Evolutionary conservation across 2,329 filamentous ascomycete genomes (phyloP), one percentile per base, ranked within the genome.

Genomic region (Colletotrichum simmondsii): DNA sequence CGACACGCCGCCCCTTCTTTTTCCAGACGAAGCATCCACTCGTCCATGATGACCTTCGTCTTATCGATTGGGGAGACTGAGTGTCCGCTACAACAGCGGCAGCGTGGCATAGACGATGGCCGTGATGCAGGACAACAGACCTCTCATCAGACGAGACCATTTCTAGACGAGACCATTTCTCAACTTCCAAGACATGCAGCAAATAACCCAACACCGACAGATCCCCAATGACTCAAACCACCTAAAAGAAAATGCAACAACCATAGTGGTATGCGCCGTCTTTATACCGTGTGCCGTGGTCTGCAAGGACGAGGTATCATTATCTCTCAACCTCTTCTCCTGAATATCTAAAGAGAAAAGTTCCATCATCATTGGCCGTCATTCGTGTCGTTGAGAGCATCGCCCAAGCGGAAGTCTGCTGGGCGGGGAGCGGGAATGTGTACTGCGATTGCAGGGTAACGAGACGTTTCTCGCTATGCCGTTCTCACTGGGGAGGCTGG

Each of bases 401-500:
- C 58, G 71, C 56, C 67, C 56, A 65, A 26, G 62, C 66, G 65
- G 60, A 22, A 61, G 66, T 42, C 61, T 71, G 66, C 32, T 24
- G 67, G 56, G 67, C 66, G 66, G 60, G 60, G 37, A 60, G 71
- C 66, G 60, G 66, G 60, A 30, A 52, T 57, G 16, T 60, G 66
- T 61, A 70, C 66, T 70, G 71, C 71, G 56, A 65, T 37, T 73
- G 66, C 71, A 71, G 61, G 32, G 26, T 57, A 65, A 71, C 49
- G 68, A 71, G 68, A 37, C 26, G 58, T 63, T 49, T 72, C 58
- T 70, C 61, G 68, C 60, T 62, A 32, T 42, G 52, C 66, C 22
- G 42, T 67, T 85, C 83, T 85, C 83, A 88, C 82, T 88, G 86
- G 66, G 93, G 93, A 74, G 93, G 90, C 81, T 95, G 93, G 83